Conservation (phyloP, 2,329 filamentous ascomycete species). For the Corynespora cassiicola region DNA sequence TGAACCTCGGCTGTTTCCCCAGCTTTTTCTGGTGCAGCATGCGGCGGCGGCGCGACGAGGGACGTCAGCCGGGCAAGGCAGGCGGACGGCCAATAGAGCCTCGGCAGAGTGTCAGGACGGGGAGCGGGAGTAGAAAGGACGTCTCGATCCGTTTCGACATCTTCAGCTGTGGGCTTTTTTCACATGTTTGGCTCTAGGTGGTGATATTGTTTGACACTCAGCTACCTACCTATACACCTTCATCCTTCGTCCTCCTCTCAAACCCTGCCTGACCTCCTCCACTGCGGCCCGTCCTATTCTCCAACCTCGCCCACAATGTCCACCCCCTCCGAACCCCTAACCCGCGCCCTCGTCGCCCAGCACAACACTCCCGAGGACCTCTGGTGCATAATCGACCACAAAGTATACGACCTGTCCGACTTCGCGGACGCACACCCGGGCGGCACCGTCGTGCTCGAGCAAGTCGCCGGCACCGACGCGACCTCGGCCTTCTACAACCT, state of each 20-base stretch:
- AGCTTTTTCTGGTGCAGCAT: slow-evolving; percentile 6
- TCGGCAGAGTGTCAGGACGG: too few species aligned
- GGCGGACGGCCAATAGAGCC: too few species aligned
- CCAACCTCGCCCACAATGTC: slow-evolving; percentile 29
- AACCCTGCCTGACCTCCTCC: neutral
- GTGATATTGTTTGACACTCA: too few species aligned
- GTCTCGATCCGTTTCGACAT: too few species aligned
- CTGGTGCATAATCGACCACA: slow-evolving; percentile 86
- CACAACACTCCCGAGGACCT: slow-evolving; percentile 78
- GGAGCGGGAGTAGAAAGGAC: too few species aligned
- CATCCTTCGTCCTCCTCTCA: slow-evolving; percentile 1
- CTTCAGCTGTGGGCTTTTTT: too few species aligned
- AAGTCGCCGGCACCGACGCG: slow-evolving; percentile 82
- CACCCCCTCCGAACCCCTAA: slow-evolving; percentile 46
- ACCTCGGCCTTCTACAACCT: slow-evolving; percentile 90
- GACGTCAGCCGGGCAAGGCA: too few species aligned
- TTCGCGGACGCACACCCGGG: slow-evolving; percentile 87
- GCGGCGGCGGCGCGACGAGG: too few species aligned
- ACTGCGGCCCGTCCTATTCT: neutral
- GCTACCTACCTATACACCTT: too few species aligned
- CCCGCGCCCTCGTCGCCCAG: slow-evolving; percentile 70
- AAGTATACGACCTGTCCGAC: slow-evolving; percentile 85
- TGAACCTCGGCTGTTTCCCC: slow-evolving; percentile 11
- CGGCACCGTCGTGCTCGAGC: slow-evolving; percentile 77
- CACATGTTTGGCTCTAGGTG: too few species aligned